Conservation (phyloP, 441 rosid species). For the Euphorbia corollata region DNA sequence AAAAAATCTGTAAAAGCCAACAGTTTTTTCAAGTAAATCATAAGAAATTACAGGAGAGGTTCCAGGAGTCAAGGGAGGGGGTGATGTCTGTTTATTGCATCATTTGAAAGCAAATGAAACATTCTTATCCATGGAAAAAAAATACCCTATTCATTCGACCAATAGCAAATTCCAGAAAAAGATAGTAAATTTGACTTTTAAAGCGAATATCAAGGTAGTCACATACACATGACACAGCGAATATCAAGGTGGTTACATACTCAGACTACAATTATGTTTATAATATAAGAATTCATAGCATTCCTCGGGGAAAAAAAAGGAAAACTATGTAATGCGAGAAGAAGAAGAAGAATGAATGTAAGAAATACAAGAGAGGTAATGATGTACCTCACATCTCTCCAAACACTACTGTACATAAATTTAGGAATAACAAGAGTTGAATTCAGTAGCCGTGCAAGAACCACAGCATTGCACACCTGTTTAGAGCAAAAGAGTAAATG, state of each 20-base stretch:
- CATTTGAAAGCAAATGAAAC: constrained; percentile 5
- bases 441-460: constrained; percentile 71
- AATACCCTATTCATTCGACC: neutral
- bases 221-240: neutral
- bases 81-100: neutral
- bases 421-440: constrained; percentile 86
- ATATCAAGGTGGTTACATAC: neutral
- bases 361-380: neutral
- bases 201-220: neutral
- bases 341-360: neutral
- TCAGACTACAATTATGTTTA: neutral
- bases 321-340: no score
- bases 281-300: constrained; percentile 3
- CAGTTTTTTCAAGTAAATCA: constrained; percentile 17
- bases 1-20: constrained; percentile 12
- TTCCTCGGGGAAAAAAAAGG: neutral
- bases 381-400: constrained; percentile 80
- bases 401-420: constrained; percentile 90
- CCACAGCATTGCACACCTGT: constrained; percentile 94
- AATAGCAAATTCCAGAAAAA: no score
- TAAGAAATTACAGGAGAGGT: neutral
- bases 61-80: no score
- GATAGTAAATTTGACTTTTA: neutral
- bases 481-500: constrained; percentile 15
- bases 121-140: neutral